Percentiles rank a stretch among this genome's conserved stretches.
phyloP scores from a whole-genome alignment of 768 basidiomycete species.

The Serendipita sp. region DNA sequence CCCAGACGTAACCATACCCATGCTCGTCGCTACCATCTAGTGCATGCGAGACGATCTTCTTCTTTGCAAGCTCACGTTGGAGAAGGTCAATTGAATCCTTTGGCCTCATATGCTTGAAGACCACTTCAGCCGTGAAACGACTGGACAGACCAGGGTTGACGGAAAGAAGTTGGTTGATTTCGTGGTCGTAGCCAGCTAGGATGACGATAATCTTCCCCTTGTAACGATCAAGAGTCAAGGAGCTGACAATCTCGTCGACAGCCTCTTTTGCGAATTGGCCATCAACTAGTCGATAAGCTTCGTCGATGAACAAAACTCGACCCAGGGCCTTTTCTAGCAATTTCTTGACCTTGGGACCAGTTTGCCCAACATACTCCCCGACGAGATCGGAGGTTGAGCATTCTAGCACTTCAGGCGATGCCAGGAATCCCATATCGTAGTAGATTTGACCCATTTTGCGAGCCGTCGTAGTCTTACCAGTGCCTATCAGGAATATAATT shows the following conservation, averaged over 20 bases:
- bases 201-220: conserved; percentile 47
- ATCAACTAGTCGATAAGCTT: conserved; percentile 47
- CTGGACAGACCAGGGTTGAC: conserved; percentile 52
- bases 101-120: conserved; percentile 36
- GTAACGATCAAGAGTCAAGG: conserved; percentile 44
- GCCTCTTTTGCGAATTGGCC: conserved; percentile 57
- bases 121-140: conserved; percentile 47
- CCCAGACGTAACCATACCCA: conserved; percentile 24
- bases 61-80: conserved; percentile 30
- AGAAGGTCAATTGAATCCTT: conserved; percentile 36
- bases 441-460: conserved; percentile 48
- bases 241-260: conserved; percentile 50
- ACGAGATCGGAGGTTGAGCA: conserved; percentile 57
- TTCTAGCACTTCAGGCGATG: conserved; percentile 39
- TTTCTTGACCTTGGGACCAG: conserved; percentile 48
- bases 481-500: conserved; percentile 24
- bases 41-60: conserved; percentile 25
- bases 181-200: conserved; percentile 52
- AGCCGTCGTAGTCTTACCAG: conserved; percentile 48
- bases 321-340: conserved; percentile 51
- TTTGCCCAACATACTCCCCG: conserved; percentile 55
- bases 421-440: conserved; percentile 45
- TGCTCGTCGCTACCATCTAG: conserved; percentile 22
- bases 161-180: conserved; percentile 44
- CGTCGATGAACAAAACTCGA: conserved; percentile 54